Evolutionary conservation across 495 filamentous ascomycete genomes (phyloP).

Genomic region (Entonaema liquescens): DNA sequence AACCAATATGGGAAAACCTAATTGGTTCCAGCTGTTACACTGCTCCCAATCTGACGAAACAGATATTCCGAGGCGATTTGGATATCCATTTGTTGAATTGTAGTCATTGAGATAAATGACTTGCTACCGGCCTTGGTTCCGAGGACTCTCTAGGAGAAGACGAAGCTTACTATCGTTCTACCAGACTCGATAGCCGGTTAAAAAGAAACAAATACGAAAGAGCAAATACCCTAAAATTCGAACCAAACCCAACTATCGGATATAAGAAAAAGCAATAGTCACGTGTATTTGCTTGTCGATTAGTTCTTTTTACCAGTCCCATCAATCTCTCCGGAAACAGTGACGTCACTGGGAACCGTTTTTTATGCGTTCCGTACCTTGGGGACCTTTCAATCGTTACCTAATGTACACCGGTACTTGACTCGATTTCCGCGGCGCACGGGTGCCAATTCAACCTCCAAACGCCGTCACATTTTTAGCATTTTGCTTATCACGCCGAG

Average conservation of each 20-base stretch:
- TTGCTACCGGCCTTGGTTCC: background rate
- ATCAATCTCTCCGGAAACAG: background rate
- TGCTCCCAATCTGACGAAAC: background rate
- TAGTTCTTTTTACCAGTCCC: background rate
- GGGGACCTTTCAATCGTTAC: background rate
- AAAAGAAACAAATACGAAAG: background rate
- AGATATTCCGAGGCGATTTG: background rate
- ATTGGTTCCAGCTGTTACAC: background rate
- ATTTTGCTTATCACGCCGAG: background rate
- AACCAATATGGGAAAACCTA: background rate
- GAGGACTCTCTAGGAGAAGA: background rate
- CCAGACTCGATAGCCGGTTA: constrained; percentile 1
- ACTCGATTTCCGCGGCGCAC: background rate
- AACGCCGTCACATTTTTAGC: background rate
- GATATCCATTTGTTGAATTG: background rate
- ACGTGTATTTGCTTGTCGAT: constrained; percentile 32
- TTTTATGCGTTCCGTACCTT: constrained; percentile 8
- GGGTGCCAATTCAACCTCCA: background rate
- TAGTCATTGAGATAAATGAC: background rate
- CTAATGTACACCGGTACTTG: background rate
- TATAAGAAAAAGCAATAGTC: constrained; percentile 12
- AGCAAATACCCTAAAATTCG: background rate
- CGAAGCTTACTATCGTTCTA: constrained; percentile 1
- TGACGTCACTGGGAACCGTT: constrained; percentile 33
- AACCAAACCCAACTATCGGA: background rate